Evolutionary conservation across 1,284 basidiomycete species (phyloP).

Genomic region (Moniliella sp.): DNA sequence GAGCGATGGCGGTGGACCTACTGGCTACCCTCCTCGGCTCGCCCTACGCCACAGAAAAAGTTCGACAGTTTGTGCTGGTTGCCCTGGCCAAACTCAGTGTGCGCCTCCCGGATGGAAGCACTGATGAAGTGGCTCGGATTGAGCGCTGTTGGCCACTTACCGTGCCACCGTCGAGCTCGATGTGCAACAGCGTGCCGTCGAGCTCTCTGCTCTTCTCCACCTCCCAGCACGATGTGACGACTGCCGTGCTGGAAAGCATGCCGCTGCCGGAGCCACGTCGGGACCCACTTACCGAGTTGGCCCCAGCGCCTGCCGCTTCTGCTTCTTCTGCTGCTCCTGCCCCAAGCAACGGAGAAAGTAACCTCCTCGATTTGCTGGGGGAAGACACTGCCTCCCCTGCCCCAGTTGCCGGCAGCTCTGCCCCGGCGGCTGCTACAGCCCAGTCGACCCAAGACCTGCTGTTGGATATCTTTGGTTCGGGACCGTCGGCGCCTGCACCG

Average conservation of each 20-base stretch:
- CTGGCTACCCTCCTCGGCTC: conserved; percentile 71
- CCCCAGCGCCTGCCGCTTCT: too few species aligned
- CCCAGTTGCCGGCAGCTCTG: too few species aligned
- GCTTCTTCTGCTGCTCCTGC: too few species aligned
- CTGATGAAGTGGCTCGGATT: conserved; percentile 42
- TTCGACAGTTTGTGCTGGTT: conserved; percentile 75
- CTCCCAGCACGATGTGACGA: conserved; percentile 41
- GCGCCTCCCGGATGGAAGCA: conserved; percentile 46
- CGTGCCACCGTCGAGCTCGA: conserved; percentile 67
- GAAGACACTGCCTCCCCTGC: too few species aligned
- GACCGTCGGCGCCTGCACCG: conserved; percentile 35
- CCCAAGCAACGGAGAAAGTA: too few species aligned
- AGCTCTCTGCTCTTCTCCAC: conserved; percentile 65
- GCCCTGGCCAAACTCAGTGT: conserved; percentile 75
- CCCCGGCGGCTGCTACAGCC: too few species aligned
- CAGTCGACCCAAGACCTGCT: conserved; percentile 71
- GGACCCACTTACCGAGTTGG: too few species aligned
- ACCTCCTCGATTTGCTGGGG: conserved; percentile 22
- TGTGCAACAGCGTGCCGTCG: conserved; percentile 81
- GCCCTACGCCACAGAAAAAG: conserved; percentile 74
- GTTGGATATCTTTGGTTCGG: conserved; percentile 67
- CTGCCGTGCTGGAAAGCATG: conserved; percentile 92
- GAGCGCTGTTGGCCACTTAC: conserved; percentile 59
- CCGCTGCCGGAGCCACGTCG: conserved; percentile 57
- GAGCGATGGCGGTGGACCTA: conserved; percentile 65